Base-by-base conservation (phyloP, 179 eudicot genomes). In the Spergularia azorica region DNA sequence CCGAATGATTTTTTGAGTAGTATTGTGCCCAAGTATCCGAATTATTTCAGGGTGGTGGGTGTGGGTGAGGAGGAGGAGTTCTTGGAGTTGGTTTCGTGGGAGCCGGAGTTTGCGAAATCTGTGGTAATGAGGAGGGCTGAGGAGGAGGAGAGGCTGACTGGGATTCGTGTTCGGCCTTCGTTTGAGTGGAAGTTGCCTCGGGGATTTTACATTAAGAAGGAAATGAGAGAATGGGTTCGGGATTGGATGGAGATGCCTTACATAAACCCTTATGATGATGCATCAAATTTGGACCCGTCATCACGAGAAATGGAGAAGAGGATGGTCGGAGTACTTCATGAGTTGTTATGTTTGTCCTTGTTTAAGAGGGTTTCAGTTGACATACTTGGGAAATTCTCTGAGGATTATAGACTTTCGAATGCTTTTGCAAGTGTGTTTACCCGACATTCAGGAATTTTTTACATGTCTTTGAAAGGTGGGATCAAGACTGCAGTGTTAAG, bases 231-330 rank as follows among this genome's bases (percentile, higher is more conserved):
- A 70, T 95, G 98, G 98, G 82, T 88, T 46, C 81, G 97, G 76
- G 97, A 95, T 86, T 95, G 98, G 98, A 82, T 91, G 85, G 98
- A 93, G 82, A 83, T 90, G 73, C 97, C 95, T 0, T 95, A 95
- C 70, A 79, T 91, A 32, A 93, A 91, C 5, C 98, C 98, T 0
- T 95, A 93, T 71, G 93, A 85, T 8, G 93, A 93, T 85, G 86
- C 87, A 0, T 86, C 88, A 0, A 32, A 73, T 63, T 83, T 91
- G 76, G 89, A 87, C 32, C 86, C 79, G 4, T 76, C 86, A 8
- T 93, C 97, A 0, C 85, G 75, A 6, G 97, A 91, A 73, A 93
- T 91, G 95, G 98, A 95, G 86, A 95, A 93, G 88, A 83, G 97
- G 75, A 91, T 81, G 82, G 88, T 95, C 15, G 98, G 97, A 52